These are phyloP conservation scores for Linnemannia zychae DNA, from an alignment of 192 early-diverging fungal genomes.

Conservation along the genomic window DNA sequence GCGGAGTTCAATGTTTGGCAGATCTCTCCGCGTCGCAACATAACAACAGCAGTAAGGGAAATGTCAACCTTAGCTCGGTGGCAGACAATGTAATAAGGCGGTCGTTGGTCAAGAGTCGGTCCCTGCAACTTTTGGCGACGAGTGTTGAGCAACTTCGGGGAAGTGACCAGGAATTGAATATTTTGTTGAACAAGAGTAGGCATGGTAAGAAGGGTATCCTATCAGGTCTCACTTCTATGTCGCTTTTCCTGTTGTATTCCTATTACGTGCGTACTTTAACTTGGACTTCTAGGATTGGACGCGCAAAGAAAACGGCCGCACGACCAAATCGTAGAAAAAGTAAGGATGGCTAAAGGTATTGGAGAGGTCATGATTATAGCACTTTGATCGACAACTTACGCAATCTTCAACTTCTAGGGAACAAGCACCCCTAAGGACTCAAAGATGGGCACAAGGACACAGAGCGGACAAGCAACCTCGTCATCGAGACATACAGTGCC, in stretches of 20 bases:
- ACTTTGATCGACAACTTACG: neutral
- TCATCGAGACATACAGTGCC: neutral
- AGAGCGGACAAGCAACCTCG: neutral
- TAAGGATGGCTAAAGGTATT: neutral
- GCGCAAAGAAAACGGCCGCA: neutral
- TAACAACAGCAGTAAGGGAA: neutral
- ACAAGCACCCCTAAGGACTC: neutral
- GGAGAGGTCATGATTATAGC: neutral
- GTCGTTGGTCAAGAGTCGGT: neutral
- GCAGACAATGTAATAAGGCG: neutral
- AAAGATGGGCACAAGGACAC: neutral
- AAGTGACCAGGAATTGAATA: neutral
- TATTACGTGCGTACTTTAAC: neutral
- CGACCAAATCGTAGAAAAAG: neutral
- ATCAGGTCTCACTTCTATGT: neutral
- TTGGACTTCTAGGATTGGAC: neutral
- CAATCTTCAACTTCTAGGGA: neutral
- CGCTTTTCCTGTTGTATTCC: neutral
- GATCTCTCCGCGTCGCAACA: neutral
- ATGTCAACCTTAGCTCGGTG: neutral
- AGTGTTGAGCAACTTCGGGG: conserved; percentile 2
- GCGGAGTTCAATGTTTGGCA: neutral
- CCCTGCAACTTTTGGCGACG: neutral
- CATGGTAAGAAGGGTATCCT: neutral
- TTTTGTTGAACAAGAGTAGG: neutral